Evolutionary conservation across 768 basidiomycete species (phyloP), one percentile per base, ranked within the genome.

Genomic region (Mycena vitilis): DNA sequence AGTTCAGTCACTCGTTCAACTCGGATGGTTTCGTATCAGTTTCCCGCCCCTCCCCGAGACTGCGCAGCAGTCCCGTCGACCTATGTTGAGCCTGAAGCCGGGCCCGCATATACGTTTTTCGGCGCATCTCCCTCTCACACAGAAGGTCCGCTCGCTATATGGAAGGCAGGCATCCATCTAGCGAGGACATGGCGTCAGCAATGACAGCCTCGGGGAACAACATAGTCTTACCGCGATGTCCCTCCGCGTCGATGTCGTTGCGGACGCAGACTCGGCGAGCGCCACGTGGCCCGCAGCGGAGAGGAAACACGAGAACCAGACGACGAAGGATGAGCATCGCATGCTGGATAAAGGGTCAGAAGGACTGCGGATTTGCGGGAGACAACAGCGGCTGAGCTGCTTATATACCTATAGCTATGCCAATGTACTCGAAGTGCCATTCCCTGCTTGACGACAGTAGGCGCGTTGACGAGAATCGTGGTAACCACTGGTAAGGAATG

Each of bases 51-150:
- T 57, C 38, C 40, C 20, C 7, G 13, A 34, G 8, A 23, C 8
- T 34, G 5, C 34, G 16, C 52, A 53, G 30, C 52, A 53, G n/a
- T 34, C 18, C 30, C 52, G 25, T 34, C 34, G 5, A 30, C 34
- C 30, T 36, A 34, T 30, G 18, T 53, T 34, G 8, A 53, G 30
- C 15, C 36, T 53, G 30, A 53, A 53, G 16, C 52, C 52, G 18
- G 30, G 52, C 34, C 30, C 25, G 30, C 52, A 53, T 34, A 20
- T 36, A 34, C 52, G 30, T 53, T 52, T 53, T 36, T 20, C 34
- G 16, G 52, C 52, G 25, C 52, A 53, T 53, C 8, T 36, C n/a
- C 52, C 52, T 16, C 52, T 53, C 52, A 53, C 25, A 18, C 52
- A 53, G 30, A 53, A 53, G 15, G 30, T 53, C 34, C 30, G 30